These are phyloP conservation scores for Sphaceloma murrayae DNA, from an alignment of 2,329 filamentous ascomycete genomes.

Conservation along the genomic window DNA sequence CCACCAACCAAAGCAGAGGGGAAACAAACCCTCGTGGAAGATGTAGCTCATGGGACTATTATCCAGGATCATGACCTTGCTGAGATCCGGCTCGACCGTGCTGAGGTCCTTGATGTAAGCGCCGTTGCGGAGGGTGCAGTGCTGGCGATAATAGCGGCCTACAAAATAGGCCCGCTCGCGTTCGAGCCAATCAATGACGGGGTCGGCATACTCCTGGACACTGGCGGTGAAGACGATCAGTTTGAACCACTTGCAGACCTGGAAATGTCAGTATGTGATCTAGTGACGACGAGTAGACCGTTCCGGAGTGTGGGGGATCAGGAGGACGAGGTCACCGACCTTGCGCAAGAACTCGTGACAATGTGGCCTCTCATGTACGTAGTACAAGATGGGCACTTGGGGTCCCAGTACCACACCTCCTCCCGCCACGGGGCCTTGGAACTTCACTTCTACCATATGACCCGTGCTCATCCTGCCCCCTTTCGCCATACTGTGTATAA, in stretches of 20 bases:
- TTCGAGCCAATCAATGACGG: conserved; percentile 97
- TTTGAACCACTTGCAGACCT: conserved; percentile 97
- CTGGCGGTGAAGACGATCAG: conserved; percentile 93
- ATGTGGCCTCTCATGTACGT: conserved; percentile 93
- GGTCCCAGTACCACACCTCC: conserved; percentile 62
- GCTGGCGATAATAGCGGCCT: conserved; percentile 86
- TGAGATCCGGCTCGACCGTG: conserved; percentile 90
- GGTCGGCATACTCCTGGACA: conserved; percentile 96
- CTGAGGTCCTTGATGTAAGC: conserved; percentile 98
- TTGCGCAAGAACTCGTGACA: conserved; percentile 94
- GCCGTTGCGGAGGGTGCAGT: conserved; percentile 90
- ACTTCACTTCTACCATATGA: conserved; percentile 93
- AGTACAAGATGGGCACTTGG: conserved; percentile 94
- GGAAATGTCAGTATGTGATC: conserved; percentile 17
- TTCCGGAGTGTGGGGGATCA: too few relatives aligned
- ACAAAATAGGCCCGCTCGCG: conserved; percentile 94
- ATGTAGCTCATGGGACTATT: conserved; percentile 98
- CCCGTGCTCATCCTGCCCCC: conserved; percentile 91
- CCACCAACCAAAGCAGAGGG: conserved; percentile 11
- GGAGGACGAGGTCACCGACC: conserved; percentile 37
- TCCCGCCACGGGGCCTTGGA: conserved; percentile 46
- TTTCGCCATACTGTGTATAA: conserved; percentile 97
- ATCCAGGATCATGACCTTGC: conserved; percentile 97
- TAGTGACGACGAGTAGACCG: background rate
- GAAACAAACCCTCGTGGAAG: conserved; percentile 77